phyloP scores from a whole-genome alignment of 495 filamentous ascomycete species.

The Neurospora tetraspora region DNA sequence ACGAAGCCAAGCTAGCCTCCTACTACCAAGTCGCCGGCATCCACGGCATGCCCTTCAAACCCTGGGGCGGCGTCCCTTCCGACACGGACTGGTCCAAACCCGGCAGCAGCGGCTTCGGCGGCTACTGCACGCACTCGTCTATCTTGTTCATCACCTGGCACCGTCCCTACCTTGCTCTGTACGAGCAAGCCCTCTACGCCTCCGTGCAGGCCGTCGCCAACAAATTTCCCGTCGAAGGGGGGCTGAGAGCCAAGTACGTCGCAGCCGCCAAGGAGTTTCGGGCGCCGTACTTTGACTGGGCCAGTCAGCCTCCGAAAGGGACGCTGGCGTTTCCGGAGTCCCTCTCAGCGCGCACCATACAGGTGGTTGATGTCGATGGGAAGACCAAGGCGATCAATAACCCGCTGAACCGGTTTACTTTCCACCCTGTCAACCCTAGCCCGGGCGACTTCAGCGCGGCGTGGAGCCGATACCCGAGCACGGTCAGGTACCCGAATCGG shows the following conservation, averaged over 20 bases:
- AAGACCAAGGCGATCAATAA: constrained; percentile 21
- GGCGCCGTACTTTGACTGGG: constrained; percentile 52
- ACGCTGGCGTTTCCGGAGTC: constrained; percentile 18
- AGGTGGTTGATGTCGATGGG: constrained; percentile 28
- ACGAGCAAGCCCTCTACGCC: constrained; percentile 49
- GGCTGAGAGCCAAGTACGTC: constrained; percentile 32
- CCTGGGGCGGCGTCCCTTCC: constrained; percentile 28
- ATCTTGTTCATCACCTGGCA: constrained; percentile 62
- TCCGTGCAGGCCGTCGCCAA: constrained; percentile 41
- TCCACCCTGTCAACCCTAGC: constrained; percentile 18
- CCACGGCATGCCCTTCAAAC: constrained; percentile 34
- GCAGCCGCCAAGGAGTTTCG: constrained; percentile 39
- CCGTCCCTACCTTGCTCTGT: constrained; percentile 49
- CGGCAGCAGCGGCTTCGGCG: constrained; percentile 25
- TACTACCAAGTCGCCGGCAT: constrained; percentile 35
- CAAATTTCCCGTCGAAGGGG: constrained; percentile 30
- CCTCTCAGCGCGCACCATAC: constrained; percentile 25
- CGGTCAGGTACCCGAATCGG: constrained; percentile 16
- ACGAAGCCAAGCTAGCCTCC: constrained; percentile 11
- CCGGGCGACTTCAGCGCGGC: constrained; percentile 13
- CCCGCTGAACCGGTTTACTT: constrained; percentile 28
- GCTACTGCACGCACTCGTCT: constrained; percentile 57
- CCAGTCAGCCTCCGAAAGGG: constrained; percentile 20
- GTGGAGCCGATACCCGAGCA: constrained; percentile 17
- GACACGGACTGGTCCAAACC: constrained; percentile 21